Evolutionary conservation across 2,329 filamentous ascomycete species (phyloP).

Genomic region (Kalaharituber pfeilii): DNA sequence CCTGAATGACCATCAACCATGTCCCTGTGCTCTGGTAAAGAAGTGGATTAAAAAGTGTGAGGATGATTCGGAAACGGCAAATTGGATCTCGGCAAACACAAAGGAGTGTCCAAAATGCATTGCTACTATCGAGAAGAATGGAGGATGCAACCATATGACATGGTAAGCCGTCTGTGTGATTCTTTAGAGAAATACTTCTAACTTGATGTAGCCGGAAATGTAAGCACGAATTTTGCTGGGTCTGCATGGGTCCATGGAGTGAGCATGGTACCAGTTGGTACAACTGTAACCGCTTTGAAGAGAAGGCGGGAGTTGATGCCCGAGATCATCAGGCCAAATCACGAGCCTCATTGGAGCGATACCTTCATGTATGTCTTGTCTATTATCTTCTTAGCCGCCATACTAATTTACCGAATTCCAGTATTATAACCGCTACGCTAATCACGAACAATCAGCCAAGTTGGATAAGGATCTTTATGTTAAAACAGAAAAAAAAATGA

Average conservation of each 20-base stretch:
- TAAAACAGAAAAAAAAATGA: slow-evolving; percentile 99
- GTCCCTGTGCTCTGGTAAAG: slow-evolving; percentile 80
- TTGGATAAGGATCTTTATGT: slow-evolving; percentile 89
- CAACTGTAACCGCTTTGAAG: slow-evolving; percentile 94
- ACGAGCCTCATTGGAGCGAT: slow-evolving; percentile 79
- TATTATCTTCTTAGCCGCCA: neutral
- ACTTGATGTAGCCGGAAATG: slow-evolving; percentile 46
- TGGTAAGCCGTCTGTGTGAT: slow-evolving; percentile 31
- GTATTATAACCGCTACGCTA: slow-evolving; percentile 98
- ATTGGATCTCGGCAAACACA: slow-evolving; percentile 98
- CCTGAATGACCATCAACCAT: slow-evolving; percentile 76
- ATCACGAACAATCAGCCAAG: slow-evolving; percentile 94
- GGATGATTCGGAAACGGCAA: slow-evolving; percentile 93
- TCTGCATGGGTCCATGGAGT: slow-evolving; percentile 98
- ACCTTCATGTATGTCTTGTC: slow-evolving; percentile 35
- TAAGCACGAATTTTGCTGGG: slow-evolving; percentile 97
- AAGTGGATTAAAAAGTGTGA: slow-evolving; percentile 96
- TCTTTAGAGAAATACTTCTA: neutral
- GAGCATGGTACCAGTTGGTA: slow-evolving; percentile 99
- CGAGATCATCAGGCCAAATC: slow-evolving; percentile 84
- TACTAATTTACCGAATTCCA: slow-evolving; percentile 32
- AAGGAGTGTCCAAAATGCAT: slow-evolving; percentile 94
- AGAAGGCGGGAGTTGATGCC: slow-evolving; percentile 82
- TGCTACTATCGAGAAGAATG: slow-evolving; percentile 98
- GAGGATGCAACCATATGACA: slow-evolving; percentile 95